A percentile compares a stretch with the other conserved stretches of the same genome.
These are phyloP conservation scores for Phytophthora colocasiae DNA, from an alignment of 352 stramenopile species.

Conservation along the genomic window DNA sequence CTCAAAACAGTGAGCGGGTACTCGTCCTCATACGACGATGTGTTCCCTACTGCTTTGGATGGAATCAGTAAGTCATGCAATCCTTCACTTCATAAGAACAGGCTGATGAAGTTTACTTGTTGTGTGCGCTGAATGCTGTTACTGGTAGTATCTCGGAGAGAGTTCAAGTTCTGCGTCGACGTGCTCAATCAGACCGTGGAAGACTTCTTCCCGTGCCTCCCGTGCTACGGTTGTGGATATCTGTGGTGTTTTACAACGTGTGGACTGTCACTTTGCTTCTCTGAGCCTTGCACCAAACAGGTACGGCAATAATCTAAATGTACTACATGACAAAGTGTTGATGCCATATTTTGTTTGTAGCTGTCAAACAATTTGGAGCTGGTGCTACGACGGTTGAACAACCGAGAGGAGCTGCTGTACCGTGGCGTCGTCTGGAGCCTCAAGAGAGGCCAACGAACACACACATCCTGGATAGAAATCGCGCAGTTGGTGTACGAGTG, in stretches of 20 bases:
- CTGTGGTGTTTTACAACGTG: constrained; percentile 71
- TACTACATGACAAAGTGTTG: background rate
- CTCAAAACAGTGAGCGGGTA: constrained; percentile 63
- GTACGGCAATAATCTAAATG: constrained; percentile 31
- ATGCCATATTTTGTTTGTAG: constrained; percentile 35
- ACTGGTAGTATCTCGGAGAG: constrained; percentile 62
- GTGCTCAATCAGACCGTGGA: constrained; percentile 79
- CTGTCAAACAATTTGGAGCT: constrained; percentile 69
- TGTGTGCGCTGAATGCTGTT: constrained; percentile 8
- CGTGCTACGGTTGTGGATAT: constrained; percentile 77
- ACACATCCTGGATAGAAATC: constrained; percentile 80
- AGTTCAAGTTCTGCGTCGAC: constrained; percentile 82
- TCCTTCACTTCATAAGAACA: background rate
- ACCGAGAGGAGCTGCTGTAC: constrained; percentile 75
- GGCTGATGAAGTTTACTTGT: constrained; percentile 3
- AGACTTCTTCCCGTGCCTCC: constrained; percentile 75
- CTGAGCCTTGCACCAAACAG: constrained; percentile 74
- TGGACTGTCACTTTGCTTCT: constrained; percentile 64
- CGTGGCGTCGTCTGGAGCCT: constrained; percentile 71
- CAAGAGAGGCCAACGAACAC: constrained; percentile 49
- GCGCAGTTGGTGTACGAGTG: constrained; percentile 70
- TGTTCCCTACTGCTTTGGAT: constrained; percentile 66
- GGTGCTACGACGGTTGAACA: constrained; percentile 70
- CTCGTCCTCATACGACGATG: constrained; percentile 59
- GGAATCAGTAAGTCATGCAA: constrained; percentile 58